These are phyloP conservation scores for Trichoderma breve DNA, from an alignment of 2,329 filamentous ascomycete species.

Conservation along the genomic window DNA sequence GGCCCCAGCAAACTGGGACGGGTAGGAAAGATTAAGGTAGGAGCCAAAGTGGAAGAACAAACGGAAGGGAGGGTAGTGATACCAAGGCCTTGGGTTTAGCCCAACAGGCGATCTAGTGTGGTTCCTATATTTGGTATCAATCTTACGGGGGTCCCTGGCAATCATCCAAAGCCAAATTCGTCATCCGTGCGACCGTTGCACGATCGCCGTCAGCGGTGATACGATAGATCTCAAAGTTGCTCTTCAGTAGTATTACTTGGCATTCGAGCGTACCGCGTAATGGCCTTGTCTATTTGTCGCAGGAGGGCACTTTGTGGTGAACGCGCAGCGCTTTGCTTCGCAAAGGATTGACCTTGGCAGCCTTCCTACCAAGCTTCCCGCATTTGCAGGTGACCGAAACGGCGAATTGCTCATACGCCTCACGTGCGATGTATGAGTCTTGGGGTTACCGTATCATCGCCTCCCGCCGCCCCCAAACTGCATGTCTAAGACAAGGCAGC, in stretches of 20 bases:
- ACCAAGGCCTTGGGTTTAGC: constrained; percentile 20
- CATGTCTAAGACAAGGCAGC: constrained; percentile 20
- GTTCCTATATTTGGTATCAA: constrained; percentile 22
- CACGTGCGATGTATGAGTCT: constrained; percentile 12
- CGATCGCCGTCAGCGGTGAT: constrained; percentile 17
- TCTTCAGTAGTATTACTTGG: neutral
- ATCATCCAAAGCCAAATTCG: constrained; percentile 7
- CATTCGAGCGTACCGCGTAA: neutral
- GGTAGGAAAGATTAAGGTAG: constrained; percentile 15
- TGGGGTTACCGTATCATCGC: constrained; percentile 6
- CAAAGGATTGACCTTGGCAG: neutral
- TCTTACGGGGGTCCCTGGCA: constrained; percentile 1
- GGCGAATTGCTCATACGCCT: constrained; percentile 6
- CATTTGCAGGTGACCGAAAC: neutral
- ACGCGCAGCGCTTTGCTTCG: neutral
- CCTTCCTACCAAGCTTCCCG: neutral
- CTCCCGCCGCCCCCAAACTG: constrained; percentile 15
- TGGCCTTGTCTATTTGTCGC: neutral
- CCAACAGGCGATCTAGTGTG: constrained; percentile 17
- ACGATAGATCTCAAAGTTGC: neutral
- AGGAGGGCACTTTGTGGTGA: neutral
- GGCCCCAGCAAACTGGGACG: constrained; percentile 9
- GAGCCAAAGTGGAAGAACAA: constrained; percentile 12
- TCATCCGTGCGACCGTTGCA: constrained; percentile 20
- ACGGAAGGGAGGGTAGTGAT: constrained; percentile 21